phyloP scores from a whole-genome alignment of 805 yeast genomes.

The Candida vaughaniae region DNA sequence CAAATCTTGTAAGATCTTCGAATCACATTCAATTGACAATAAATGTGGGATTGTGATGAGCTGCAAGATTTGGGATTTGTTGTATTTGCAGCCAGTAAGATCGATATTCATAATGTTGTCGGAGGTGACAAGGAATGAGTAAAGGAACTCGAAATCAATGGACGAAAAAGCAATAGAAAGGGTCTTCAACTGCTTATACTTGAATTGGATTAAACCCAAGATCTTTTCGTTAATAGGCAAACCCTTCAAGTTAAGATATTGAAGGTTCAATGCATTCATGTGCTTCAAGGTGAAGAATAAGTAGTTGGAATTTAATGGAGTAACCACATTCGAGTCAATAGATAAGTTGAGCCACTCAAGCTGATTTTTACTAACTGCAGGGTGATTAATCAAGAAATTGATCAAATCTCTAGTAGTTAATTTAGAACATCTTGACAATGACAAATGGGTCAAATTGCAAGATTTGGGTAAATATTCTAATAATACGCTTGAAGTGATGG shows the following conservation, averaged over 20 bases:
- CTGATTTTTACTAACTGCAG: conserved; percentile 50
- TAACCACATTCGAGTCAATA: conserved; percentile 60
- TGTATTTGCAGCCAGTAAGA: conserved; percentile 60
- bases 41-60: conserved; percentile 37
- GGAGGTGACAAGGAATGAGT: conserved; percentile 28
- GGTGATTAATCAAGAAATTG: conserved; percentile 69
- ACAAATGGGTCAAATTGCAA: conserved; percentile 69
- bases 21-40: conserved; percentile 65
- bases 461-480: conserved; percentile 49
- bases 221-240: conserved; percentile 50
- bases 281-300: conserved; percentile 44
- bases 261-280: conserved; percentile 44
- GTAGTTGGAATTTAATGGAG: conserved; percentile 54
- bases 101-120: conserved; percentile 56
- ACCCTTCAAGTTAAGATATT: conserved; percentile 62
- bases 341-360: conserved; percentile 68
- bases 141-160: conserved; percentile 37
- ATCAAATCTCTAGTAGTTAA: conserved; percentile 71
- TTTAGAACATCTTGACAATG: conserved; percentile 55
- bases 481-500: conserved; percentile 64
- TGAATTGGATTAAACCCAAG: conserved; percentile 35
- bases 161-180: conserved; percentile 42
- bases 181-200: conserved; percentile 42
- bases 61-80: conserved; percentile 50
- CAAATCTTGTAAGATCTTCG: conserved; percentile 51